Evolutionary conservation across 768 basidiomycete genomes (phyloP).

Genomic region (Cystofilobasidium macerans): DNA sequence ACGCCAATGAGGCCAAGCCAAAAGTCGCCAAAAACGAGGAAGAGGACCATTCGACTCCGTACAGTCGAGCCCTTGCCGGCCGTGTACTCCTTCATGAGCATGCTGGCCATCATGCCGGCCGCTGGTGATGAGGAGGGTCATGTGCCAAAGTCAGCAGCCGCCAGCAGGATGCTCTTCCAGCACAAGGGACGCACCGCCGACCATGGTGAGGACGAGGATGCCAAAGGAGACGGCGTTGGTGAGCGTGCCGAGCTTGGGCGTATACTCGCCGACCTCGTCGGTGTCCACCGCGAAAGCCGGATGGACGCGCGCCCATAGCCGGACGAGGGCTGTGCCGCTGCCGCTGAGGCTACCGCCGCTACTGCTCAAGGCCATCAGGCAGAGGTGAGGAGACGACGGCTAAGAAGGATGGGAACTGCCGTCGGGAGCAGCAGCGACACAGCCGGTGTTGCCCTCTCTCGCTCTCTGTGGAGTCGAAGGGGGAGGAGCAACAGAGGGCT

Average conservation of each 20-base stretch:
- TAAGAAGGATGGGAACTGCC: no score
- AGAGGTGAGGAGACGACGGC: no score
- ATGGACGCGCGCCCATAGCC: neutral
- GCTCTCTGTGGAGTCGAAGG: no score
- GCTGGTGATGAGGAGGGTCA: conserved; percentile 4
- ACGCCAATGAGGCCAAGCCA: conserved; percentile 12
- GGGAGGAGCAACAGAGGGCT: no score
- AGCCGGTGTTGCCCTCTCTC: no score
- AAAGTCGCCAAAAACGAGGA: conserved; percentile 24
- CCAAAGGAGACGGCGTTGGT: conserved; percentile 19
- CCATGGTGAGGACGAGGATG: conserved; percentile 21
- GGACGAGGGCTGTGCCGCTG: no score
- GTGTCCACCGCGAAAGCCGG: neutral
- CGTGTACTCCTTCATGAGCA: conserved; percentile 18
- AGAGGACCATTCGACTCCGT: conserved; percentile 21
- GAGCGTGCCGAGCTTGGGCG: conserved; percentile 14
- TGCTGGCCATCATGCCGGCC: conserved; percentile 12
- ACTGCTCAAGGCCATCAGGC: no score
- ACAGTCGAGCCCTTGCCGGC: conserved; percentile 23
- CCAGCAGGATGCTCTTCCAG: neutral
- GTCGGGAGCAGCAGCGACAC: no score
- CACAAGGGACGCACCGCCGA: conserved; percentile 7
- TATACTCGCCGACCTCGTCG: conserved; percentile 3
- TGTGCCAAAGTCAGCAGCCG: no score
- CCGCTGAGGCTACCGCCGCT: neutral